phyloP scores from a whole-genome alignment of 2,329 filamentous ascomycete species.

The Aspergillus versicolor region DNA sequence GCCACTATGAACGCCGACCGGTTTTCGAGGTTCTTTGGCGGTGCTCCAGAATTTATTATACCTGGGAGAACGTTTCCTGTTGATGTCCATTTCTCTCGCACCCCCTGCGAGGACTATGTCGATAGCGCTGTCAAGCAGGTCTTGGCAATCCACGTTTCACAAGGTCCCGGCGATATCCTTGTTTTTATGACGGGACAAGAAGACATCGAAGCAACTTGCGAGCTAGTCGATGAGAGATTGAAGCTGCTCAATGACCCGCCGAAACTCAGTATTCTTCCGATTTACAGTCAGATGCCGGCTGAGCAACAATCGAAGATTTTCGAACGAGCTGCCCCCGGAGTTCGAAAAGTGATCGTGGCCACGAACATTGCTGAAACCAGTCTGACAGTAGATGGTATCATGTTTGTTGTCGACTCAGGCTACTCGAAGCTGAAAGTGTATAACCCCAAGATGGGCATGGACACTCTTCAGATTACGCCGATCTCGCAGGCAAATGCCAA shows the following conservation, averaged over 20 bases:
- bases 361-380: slow-evolving; percentile 99
- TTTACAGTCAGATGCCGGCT: slow-evolving; percentile 99
- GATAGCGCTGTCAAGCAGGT: slow-evolving; percentile 96
- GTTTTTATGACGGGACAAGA: slow-evolving; percentile 99
- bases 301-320: slow-evolving; percentile 98
- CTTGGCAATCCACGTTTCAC: slow-evolving; percentile 91
- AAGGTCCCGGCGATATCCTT: slow-evolving; percentile 87
- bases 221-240: slow-evolving; percentile 83
- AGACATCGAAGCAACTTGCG: slow-evolving; percentile 96
- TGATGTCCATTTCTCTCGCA: slow-evolving; percentile 91
- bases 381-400: slow-evolving; percentile 96
- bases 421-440: slow-evolving; percentile 99
- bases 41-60: slow-evolving; percentile 94
- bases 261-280: slow-evolving; percentile 89
- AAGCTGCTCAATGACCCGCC: slow-evolving; percentile 90
- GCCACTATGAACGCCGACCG: slow-evolving; percentile 98
- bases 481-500: slow-evolving; percentile 96
- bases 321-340: slow-evolving; percentile 82
- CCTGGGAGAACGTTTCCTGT: slow-evolving; percentile 96
- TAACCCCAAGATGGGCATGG: slow-evolving; percentile 99
- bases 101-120: slow-evolving; percentile 95
- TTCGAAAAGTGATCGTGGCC: slow-evolving; percentile 95
- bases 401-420: slow-evolving; percentile 96
- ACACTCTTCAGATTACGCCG: slow-evolving; percentile 94
- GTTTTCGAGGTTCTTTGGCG: slow-evolving; percentile 94